Conservation (phyloP, 768 basidiomycete species). For the Sutorius australiensis region DNA sequence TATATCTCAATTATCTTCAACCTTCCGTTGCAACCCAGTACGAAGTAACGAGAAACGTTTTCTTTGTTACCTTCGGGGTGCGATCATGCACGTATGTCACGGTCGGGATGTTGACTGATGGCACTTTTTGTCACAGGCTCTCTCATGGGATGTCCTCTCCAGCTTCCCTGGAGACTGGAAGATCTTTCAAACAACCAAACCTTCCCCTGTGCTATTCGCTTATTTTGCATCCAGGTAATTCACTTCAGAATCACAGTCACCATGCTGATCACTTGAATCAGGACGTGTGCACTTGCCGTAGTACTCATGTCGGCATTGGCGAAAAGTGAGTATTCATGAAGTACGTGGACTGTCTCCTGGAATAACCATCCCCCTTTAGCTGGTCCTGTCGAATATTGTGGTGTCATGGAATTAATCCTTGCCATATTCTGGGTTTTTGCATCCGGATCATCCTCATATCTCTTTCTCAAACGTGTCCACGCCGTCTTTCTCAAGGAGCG, state of each 20-base stretch:
- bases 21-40: conserved; percentile 19
- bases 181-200: conserved; percentile 13
- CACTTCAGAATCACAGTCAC: neutral
- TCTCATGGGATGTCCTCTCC: conserved; percentile 26
- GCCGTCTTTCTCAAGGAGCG: conserved; percentile 30
- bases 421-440: conserved; percentile 19
- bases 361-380: conserved; percentile 5
- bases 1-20: conserved; percentile 27
- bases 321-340: conserved; percentile 16
- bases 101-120: conserved; percentile 1
- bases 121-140: conserved; percentile 10
- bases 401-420: conserved; percentile 13
- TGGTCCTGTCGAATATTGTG: conserved; percentile 23
- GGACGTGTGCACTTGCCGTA: conserved; percentile 17
- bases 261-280: conserved; percentile 8
- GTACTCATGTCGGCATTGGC: conserved; percentile 13
- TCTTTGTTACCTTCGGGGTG: conserved; percentile 23
- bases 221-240: conserved; percentile 24
- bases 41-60: conserved; percentile 16
- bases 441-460: conserved; percentile 28
- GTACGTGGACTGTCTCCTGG: neutral
- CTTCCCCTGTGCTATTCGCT: conserved; percentile 17
- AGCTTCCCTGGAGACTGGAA: conserved; percentile 20
- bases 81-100: neutral
- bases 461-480: conserved; percentile 39